Percentiles rank a stretch among this genome's conserved stretches.
These are phyloP conservation scores for Candida tallmaniae DNA, from an alignment of 805 yeast genomes.

Conservation along the genomic window DNA sequence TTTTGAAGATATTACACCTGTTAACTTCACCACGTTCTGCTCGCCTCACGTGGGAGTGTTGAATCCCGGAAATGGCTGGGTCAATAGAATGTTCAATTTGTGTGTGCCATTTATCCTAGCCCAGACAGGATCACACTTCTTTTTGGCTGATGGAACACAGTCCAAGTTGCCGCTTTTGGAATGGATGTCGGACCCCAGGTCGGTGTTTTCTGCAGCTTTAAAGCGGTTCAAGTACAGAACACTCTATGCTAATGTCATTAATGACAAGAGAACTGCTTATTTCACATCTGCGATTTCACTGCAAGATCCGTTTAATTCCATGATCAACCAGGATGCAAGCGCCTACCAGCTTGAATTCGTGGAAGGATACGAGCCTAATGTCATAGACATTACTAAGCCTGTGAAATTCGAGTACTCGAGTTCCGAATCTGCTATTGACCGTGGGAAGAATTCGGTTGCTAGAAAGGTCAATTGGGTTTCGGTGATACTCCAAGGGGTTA, in stretches of 20 bases:
- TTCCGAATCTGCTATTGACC: slow-evolving; percentile 12
- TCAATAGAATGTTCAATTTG: slow-evolving; percentile 47
- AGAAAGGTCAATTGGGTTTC: slow-evolving; percentile 46
- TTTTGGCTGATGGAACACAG: slow-evolving; percentile 30
- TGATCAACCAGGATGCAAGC: slow-evolving; percentile 32
- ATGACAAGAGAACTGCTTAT: slow-evolving; percentile 80
- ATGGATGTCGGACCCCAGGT: slow-evolving; percentile 59
- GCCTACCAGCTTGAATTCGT: slow-evolving; percentile 42
- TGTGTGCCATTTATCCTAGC: slow-evolving; percentile 66
- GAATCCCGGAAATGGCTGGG: slow-evolving; percentile 40
- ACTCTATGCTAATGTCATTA: slow-evolving; percentile 70
- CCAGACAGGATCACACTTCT: slow-evolving; percentile 70
- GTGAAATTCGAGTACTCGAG: slow-evolving; percentile 19
- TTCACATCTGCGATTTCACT: slow-evolving; percentile 72
- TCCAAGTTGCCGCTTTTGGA: slow-evolving; percentile 48
- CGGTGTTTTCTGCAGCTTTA: slow-evolving; percentile 58
- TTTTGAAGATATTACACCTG: slow-evolving; percentile 53
- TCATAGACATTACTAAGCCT: slow-evolving; percentile 49
- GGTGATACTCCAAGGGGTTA: slow-evolving; percentile 39
- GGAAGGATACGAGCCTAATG: slow-evolving; percentile 50
- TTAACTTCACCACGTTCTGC: slow-evolving; percentile 49
- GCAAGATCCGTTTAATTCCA: slow-evolving; percentile 57
- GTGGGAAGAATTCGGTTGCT: slow-evolving; percentile 20
- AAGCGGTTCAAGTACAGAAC: slow-evolving; percentile 47
- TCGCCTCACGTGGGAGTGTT: slow-evolving; percentile 66